Conservation (phyloP, 805 yeast species). For the Metschnikowia orientalis region DNA sequence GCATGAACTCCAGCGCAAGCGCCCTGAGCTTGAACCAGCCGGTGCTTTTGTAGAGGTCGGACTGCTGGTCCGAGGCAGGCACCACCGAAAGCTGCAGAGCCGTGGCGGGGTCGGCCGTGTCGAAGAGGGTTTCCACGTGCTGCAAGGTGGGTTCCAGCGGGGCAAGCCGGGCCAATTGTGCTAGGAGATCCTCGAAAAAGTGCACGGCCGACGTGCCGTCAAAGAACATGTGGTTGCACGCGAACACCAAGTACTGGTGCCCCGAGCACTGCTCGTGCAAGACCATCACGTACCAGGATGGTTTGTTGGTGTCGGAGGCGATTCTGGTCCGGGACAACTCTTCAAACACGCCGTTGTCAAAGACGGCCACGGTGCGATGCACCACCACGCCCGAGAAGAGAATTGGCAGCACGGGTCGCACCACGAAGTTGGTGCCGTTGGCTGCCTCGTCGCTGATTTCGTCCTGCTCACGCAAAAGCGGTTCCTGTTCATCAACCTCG, state of each 20-base stretch:
- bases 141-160: neutral
- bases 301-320: constrained; percentile 9
- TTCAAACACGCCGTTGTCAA: constrained; percentile 7
- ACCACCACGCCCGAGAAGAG: constrained; percentile 10
- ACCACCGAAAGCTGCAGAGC: constrained; percentile 2
- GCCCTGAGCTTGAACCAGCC: constrained; percentile 1
- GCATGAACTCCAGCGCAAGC: constrained; percentile 1
- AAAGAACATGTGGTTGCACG: constrained; percentile 13
- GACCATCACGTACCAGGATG: constrained; percentile 8
- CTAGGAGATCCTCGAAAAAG: constrained; percentile 12
- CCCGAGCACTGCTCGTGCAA: constrained; percentile 3
- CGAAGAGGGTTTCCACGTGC: constrained; percentile 7
- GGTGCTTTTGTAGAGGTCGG: constrained; percentile 6
- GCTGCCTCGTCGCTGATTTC: constrained; percentile 1
- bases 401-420: constrained; percentile 7
- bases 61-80: constrained; percentile 3
- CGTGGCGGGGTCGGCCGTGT: neutral
- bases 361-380: neutral
- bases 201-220: constrained; percentile 14
- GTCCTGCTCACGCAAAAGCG: neutral
- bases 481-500: neutral
- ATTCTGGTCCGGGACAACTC: constrained; percentile 3
- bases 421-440: constrained; percentile 9
- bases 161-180: neutral
- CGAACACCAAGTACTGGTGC: constrained; percentile 9